Evolutionary conservation across 495 filamentous ascomycete species (phyloP).

Genomic region (Talaromyces thailandensis): DNA sequence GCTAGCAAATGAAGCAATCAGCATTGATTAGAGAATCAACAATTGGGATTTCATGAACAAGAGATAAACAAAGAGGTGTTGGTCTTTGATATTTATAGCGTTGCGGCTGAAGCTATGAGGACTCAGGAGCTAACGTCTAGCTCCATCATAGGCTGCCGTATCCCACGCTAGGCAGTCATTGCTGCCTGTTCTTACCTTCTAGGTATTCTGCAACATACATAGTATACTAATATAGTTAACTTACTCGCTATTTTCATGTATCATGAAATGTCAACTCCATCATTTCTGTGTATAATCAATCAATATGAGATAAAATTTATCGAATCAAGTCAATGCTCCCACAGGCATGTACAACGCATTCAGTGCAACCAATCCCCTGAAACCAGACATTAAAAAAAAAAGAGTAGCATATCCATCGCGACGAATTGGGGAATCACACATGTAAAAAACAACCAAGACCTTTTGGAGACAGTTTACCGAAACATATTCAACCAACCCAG

Average conservation of each 20-base stretch:
- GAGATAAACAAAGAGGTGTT: background rate
- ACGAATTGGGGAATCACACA: background rate
- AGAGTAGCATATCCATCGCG: background rate
- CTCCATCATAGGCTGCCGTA: background rate
- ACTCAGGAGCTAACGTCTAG: background rate
- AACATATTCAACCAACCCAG: background rate
- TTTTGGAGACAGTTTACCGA: background rate
- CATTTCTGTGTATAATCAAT: background rate
- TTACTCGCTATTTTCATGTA: no score
- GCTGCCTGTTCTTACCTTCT: slow-evolving; percentile 4
- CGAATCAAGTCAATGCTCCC: background rate
- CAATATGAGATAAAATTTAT: background rate
- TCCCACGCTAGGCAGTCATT: background rate
- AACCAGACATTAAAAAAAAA: background rate
- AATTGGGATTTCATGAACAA: background rate
- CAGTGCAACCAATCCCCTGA: background rate
- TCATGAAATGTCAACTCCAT: background rate
- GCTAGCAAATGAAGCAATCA: background rate
- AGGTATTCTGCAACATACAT: no score
- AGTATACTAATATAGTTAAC: no score
- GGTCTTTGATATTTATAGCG: no score
- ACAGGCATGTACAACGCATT: background rate
- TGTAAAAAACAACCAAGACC: background rate
- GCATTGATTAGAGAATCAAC: no score
- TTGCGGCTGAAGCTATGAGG: background rate